phyloP scores from a whole-genome alignment of 257 asterid species.

The Solanum lycopersicoides region DNA sequence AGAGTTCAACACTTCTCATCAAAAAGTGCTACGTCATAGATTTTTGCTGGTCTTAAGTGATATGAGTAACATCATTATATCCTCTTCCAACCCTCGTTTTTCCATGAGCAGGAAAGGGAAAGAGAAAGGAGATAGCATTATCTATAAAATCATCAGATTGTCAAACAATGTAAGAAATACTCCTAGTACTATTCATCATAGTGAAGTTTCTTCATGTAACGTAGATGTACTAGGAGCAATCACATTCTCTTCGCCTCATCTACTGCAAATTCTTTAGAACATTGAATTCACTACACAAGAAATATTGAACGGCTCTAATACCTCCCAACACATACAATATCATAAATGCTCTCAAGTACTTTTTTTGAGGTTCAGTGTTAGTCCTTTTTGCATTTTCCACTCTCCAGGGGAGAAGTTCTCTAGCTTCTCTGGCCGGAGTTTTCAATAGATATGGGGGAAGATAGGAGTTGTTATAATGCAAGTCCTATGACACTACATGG shows the following conservation, averaged over 20 bases:
- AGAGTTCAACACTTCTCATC: neutral
- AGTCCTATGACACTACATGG: no score
- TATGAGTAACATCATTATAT: neutral
- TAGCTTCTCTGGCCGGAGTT: neutral
- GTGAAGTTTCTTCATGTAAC: neutral
- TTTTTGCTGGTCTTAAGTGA: neutral
- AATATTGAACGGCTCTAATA: neutral
- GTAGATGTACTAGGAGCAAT: neutral
- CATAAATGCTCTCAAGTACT: neutral
- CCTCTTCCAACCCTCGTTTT: neutral
- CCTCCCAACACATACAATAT: neutral
- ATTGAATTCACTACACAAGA: neutral
- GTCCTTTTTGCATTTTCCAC: neutral
- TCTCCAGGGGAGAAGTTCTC: neutral
- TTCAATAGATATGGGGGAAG: no score
- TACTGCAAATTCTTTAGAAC: neutral
- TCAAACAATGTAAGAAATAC: neutral
- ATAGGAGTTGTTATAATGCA: no score
- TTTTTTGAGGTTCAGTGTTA: neutral
- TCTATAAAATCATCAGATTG: neutral
- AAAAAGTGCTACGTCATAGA: neutral
- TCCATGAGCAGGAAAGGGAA: neutral
- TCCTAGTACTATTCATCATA: neutral
- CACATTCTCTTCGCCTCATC: neutral
- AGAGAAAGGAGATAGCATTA: neutral